Base-by-base conservation (phyloP, 2,329 filamentous ascomycete species). In the Paecilomyces fulvus region DNA sequence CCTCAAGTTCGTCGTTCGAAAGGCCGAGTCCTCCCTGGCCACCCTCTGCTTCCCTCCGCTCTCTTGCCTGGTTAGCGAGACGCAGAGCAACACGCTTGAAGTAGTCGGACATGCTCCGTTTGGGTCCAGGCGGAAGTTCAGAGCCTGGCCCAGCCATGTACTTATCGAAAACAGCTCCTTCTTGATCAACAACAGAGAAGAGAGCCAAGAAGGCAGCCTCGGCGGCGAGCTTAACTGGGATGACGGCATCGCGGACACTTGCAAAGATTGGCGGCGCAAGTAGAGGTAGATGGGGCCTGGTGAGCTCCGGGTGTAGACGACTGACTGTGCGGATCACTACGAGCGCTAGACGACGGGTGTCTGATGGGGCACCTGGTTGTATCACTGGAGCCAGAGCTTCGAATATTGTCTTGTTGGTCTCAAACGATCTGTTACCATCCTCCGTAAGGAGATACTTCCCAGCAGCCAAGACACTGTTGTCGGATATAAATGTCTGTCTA, bases 71-170 rank as follows among this genome's bases (percentile, higher is more conserved):
- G 17, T 79, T 83, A n/a, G 89, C 92, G 20, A 97, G 76, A 64
- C 92, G 83, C 66, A 92, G 73, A 1, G 90, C 90, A 61, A 99
- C 89, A 48, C 94, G 81, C 80, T 96, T 96, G 77, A 97, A 97
- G 76, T 99, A 99, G 72, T 99, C 94, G 58, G 86, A 83, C 88
- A 99, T 96, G 71, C 87, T 91, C 64, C 92, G 83, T 80, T 95
- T 94, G 17, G 85, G 85, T 46, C 83, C 87, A 0, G 89, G 75
- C 8, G 85, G 80, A 58, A 96, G 73, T 2, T 84, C 82, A 53
- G 83, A 82, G 5, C 82, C 83, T 1, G 86, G 79, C 0, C 85
- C 84, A 9, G 83, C 79, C 77, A 96, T 86, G 74, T 91, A 97
- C 75, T 92, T 92, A 65, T 96, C 92, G 70, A 96, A 97, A 20